Conservation (phyloP, 306 rosid species). For the Sesbania bispinosa region DNA sequence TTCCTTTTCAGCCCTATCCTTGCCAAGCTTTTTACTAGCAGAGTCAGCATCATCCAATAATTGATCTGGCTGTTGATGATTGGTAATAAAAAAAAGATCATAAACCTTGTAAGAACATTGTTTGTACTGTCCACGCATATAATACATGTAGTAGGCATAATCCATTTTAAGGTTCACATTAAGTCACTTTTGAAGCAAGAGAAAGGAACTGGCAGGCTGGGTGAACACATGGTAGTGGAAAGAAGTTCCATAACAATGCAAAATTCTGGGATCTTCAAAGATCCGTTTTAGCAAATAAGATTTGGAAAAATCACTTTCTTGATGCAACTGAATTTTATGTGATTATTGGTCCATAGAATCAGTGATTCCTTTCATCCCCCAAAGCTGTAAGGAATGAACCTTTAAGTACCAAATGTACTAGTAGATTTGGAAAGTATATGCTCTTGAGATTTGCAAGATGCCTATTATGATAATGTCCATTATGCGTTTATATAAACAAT, state of each 20-base stretch:
- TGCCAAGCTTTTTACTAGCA: conserved; percentile 65
- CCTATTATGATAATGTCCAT: background rate
- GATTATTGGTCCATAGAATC: background rate
- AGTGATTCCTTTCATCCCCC: background rate
- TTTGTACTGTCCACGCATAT: background rate
- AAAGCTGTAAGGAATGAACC: conserved; percentile 1
- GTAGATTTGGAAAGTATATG: background rate
- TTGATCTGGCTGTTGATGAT: conserved; percentile 71
- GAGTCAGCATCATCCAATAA: conserved; percentile 64
- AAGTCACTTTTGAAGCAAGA: background rate
- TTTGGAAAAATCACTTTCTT: background rate
- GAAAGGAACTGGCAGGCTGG: background rate
- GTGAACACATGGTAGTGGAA: background rate
- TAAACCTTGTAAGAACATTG: background rate
- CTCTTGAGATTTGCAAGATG: background rate
- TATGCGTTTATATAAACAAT: background rate
- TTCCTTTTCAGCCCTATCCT: conserved; percentile 70
- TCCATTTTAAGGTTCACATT: background rate
- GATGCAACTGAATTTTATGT: background rate
- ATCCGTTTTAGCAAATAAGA: background rate
- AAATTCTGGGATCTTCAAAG: conserved; percentile 13
- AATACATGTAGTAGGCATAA: background rate
- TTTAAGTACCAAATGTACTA: background rate
- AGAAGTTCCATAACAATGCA: background rate
- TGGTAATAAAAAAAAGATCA: conserved; percentile 16